Evolutionary conservation across 495 filamentous ascomycete genomes (phyloP).

Genomic region (Astrocystis sublimbata): DNA sequence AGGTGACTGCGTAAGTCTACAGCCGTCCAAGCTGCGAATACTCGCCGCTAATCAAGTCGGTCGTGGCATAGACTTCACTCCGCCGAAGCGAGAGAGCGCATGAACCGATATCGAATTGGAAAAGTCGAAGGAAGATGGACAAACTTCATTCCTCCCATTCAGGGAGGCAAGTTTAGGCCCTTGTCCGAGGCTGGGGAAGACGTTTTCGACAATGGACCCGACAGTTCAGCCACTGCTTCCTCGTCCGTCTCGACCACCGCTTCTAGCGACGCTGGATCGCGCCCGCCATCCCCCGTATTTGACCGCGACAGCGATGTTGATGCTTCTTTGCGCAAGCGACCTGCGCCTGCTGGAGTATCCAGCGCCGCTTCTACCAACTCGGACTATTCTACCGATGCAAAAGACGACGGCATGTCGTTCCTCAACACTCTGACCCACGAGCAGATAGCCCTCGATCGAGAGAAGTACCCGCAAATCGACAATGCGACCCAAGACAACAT

Average conservation of each 20-base stretch:
- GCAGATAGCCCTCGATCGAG: slow-evolving; percentile 72
- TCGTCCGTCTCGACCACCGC: slow-evolving; percentile 23
- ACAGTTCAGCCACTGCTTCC: slow-evolving; percentile 36
- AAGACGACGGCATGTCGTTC: slow-evolving; percentile 59
- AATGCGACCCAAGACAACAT: slow-evolving; percentile 73
- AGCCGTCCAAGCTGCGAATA: neutral
- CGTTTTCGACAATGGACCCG: slow-evolving; percentile 42
- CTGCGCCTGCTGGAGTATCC: slow-evolving; percentile 15
- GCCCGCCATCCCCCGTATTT: slow-evolving; percentile 66
- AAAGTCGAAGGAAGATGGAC: slow-evolving; percentile 77
- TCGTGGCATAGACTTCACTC: slow-evolving; percentile 71
- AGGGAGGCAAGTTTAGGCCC: slow-evolving; percentile 80
- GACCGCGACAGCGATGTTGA: slow-evolving; percentile 63
- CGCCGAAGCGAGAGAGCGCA: slow-evolving; percentile 68
- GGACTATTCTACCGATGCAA: slow-evolving; percentile 37
- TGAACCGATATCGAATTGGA: slow-evolving; percentile 84
- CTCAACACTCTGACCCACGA: slow-evolving; percentile 74
- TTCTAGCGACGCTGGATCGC: slow-evolving; percentile 48
- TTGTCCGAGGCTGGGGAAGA: slow-evolving; percentile 45
- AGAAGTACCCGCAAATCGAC: slow-evolving; percentile 83
- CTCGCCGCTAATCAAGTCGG: neutral
- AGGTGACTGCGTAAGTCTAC: slow-evolving; percentile 79
- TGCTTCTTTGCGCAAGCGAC: slow-evolving; percentile 29
- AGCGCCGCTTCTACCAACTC: slow-evolving; percentile 44
- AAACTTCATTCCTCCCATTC: slow-evolving; percentile 90